Evolutionary conservation across 108 stramenopile species (phyloP).

Genomic region (Craspedostauros australis): DNA sequence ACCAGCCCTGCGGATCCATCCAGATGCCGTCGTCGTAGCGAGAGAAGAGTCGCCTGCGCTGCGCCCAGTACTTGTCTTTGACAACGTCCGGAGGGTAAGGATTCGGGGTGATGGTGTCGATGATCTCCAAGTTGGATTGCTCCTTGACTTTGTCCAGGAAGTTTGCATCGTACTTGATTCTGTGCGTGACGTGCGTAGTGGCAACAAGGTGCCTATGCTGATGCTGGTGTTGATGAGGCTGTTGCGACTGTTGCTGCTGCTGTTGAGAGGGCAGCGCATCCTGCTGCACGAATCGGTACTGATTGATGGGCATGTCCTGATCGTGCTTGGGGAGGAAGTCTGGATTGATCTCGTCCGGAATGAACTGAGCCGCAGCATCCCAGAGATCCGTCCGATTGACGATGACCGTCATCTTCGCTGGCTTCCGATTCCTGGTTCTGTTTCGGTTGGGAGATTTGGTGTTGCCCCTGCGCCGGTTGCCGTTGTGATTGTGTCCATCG

Average conservation of each 20-base stretch:
- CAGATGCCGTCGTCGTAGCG: constrained; percentile 84
- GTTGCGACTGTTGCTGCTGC: too few relatives aligned
- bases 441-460: constrained; percentile 3
- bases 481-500: constrained; percentile 3
- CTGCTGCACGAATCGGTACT: neutral
- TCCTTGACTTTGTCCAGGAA: too few relatives aligned
- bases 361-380: constrained; percentile 36
- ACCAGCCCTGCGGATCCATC: constrained; percentile 95
- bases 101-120: constrained; percentile 43
- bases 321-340: neutral
- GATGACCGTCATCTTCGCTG: constrained; percentile 48
- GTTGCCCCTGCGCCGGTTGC: neutral
- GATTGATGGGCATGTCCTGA: neutral
- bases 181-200: constrained; percentile 3
- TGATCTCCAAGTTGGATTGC: too few relatives aligned
- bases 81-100: constrained; percentile 65
- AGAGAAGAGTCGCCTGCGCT: constrained; percentile 88
- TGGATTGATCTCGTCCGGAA: constrained; percentile 21
- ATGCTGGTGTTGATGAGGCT: constrained; percentile 3
- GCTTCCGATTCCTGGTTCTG: constrained; percentile 6
- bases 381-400: constrained; percentile 39
- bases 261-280: too few relatives aligned
- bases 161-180: neutral
- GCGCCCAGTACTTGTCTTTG: constrained; percentile 93
- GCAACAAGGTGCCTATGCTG: constrained; percentile 4